Evolutionary conservation across 163 green algal species (phyloP).

Genomic region (Coccomyxa subellipsoidea): DNA sequence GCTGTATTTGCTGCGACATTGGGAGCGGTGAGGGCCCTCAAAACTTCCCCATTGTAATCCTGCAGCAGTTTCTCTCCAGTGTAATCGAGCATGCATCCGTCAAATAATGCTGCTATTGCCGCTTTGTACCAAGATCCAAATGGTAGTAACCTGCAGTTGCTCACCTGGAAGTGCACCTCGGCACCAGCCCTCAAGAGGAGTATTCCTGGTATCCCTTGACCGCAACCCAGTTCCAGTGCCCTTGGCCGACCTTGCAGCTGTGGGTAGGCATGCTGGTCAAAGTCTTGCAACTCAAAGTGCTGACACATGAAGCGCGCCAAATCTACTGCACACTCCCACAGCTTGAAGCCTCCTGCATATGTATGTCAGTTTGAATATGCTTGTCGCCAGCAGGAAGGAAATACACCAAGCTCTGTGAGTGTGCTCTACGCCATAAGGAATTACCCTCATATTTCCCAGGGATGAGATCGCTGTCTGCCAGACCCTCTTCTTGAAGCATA

Average conservation of each 20-base stretch:
- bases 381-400: not conserved
- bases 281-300: constrained; percentile 16
- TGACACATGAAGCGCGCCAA: constrained; percentile 54
- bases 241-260: constrained; percentile 37
- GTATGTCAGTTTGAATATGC: not conserved
- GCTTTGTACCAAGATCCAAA: not conserved
- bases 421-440: not conserved
- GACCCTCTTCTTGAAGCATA: constrained; percentile 9
- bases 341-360: constrained; percentile 76
- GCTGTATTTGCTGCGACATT: constrained; percentile 66
- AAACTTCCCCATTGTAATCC: constrained; percentile 86
- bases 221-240: constrained; percentile 88
- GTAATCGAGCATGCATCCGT: too few species aligned
- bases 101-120: too few species aligned
- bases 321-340: constrained; percentile 84
- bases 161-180: constrained; percentile 79
- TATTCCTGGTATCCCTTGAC: constrained; percentile 85
- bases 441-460: constrained; percentile 72
- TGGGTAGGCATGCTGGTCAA: not conserved
- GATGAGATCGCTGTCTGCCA: constrained; percentile 55
- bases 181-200: constrained; percentile 64
- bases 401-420: not conserved
- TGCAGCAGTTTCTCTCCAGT: constrained; percentile 25
- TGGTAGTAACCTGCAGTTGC: not conserved
- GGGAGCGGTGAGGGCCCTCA: constrained; percentile 65